Base-by-base conservation (phyloP, 192 early-diverging fungal species). In the Linnemannia exigua region DNA sequence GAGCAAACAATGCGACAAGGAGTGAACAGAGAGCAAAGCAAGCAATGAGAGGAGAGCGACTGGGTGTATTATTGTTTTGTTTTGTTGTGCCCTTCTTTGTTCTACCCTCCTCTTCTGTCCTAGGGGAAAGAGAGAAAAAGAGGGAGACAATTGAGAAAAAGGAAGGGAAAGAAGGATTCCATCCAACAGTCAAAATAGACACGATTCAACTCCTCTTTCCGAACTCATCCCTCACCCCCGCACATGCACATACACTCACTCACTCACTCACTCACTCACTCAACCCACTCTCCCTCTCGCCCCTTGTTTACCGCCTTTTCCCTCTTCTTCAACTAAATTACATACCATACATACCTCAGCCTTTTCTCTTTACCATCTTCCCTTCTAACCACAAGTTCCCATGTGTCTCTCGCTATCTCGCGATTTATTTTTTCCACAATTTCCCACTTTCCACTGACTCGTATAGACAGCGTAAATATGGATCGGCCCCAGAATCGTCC, bases 391-490 rank as follows among this genome's bases (percentile, higher is more conserved):
- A 63, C 31, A 25, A 63, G 46, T 50, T 48, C 37, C 20, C 46
- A 44, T 72, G 20, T 72, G 41, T 51, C 47, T 41, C 41, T 72
- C 46, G 28, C 28, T 44, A 20, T 15, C 70, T 44, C 46, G 37
- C 28, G 22, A 47, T 72, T 25, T 44, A 31, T 50, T 44, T 72
- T 33, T 72, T 33, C 28, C 35, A 17, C 25, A 72, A 36, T 46
- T 36, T 33, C 67, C 54, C 25, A 25, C n/a, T 8, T 22, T 28
- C 25, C 9, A 16, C 17, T 50, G 1, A 28, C 20, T 11, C n/a
- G 19, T n/a, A 54, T 50, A 77, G 76, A 31, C 68, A 69, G 2
- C 58, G 58, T 74, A 85, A 79, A 35, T 85, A 85, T 44, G 83
- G 83, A 22, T n/a, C 16, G n/a, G 77, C 83, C 9, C 58, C 77